phyloP scores from a whole-genome alignment of 108 stramenopile genomes.

The Cyclotella sp. region DNA sequence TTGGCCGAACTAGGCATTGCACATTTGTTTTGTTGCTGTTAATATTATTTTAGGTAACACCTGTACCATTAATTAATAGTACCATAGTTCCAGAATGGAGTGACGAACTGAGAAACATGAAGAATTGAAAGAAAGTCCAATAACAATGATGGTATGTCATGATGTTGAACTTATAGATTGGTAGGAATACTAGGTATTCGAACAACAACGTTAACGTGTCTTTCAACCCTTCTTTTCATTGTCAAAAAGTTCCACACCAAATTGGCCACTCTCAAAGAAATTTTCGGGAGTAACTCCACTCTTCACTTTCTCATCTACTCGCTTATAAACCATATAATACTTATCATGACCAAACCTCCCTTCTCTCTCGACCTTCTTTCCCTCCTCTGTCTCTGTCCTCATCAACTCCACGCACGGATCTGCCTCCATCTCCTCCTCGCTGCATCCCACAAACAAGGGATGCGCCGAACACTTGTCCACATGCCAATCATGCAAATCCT shows the following conservation, averaged over 20 bases:
- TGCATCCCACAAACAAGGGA: slow-evolving; percentile 78
- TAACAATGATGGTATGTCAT: too few relatives aligned
- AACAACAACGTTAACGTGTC: too few relatives aligned
- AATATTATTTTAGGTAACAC: not conserved
- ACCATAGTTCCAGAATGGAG: too few relatives aligned
- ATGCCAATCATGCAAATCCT: slow-evolving; percentile 97
- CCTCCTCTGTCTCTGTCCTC: slow-evolving; percentile 94
- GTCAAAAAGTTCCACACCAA: slow-evolving; percentile 41
- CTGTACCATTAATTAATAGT: slow-evolving; percentile 7
- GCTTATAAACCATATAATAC: slow-evolving; percentile 80
- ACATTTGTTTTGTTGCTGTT: slow-evolving; percentile 2
- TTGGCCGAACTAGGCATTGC: not conserved
- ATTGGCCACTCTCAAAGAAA: slow-evolving; percentile 46
- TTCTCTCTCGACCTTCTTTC: slow-evolving; percentile 92
- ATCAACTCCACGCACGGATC: slow-evolving; percentile 92
- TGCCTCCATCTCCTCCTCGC: slow-evolving; percentile 61
- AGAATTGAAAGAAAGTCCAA: too few relatives aligned
- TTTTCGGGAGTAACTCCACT: slow-evolving; percentile 18
- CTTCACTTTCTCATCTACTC: slow-evolving; percentile 35
- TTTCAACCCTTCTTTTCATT: not conserved
- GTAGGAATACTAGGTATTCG: too few relatives aligned
- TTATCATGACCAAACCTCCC: slow-evolving; percentile 70
- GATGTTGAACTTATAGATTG: too few relatives aligned
- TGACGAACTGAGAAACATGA: too few relatives aligned
- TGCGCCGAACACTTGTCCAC: slow-evolving; percentile 86